Percentiles rank a stretch among this genome's conserved stretches.
These are phyloP conservation scores for Phytophthora cactorum DNA, from an alignment of 352 stramenopile genomes.

Conservation along the genomic window DNA sequence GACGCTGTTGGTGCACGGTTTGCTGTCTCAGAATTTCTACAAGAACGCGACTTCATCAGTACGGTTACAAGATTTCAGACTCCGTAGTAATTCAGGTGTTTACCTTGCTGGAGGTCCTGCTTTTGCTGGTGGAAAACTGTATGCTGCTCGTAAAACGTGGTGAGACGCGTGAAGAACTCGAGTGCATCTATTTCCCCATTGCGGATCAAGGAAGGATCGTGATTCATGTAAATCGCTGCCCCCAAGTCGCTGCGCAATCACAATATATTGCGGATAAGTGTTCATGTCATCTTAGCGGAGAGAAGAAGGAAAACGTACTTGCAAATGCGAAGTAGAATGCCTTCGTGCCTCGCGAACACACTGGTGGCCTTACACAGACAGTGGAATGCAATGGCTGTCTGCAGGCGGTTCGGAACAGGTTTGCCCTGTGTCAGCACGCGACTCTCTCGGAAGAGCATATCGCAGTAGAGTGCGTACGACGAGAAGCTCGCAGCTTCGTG, in stretches of 20 bases:
- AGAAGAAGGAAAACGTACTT: conserved; percentile 30
- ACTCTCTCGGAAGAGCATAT: conserved; percentile 77
- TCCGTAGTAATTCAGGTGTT: not conserved
- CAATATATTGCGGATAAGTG: not conserved
- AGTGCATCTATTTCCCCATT: conserved; percentile 62
- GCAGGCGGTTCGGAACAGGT: conserved; percentile 64
- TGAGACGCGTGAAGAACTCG: conserved; percentile 60
- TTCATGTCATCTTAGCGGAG: not conserved
- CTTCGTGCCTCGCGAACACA: conserved; percentile 69
- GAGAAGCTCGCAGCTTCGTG: conserved; percentile 48
- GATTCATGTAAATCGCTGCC: conserved; percentile 64
- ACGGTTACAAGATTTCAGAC: not conserved
- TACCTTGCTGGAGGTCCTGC: conserved; percentile 56
- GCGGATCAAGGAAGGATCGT: conserved; percentile 30
- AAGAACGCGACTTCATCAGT: conserved; percentile 3
- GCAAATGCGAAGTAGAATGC: conserved; percentile 64
- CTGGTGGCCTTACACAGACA: conserved; percentile 68
- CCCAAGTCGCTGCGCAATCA: conserved; percentile 46
- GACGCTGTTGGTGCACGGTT: conserved; percentile 33
- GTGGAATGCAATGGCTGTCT: conserved; percentile 79
- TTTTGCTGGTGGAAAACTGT: conserved; percentile 51
- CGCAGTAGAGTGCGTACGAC: conserved; percentile 78
- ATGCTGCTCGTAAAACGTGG: conserved; percentile 71
- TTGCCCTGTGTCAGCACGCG: conserved; percentile 67
- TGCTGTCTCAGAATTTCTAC: conserved; percentile 52